phyloP scores from a whole-genome alignment of 805 yeast species.

The Kodamaea jinghongensis region DNA sequence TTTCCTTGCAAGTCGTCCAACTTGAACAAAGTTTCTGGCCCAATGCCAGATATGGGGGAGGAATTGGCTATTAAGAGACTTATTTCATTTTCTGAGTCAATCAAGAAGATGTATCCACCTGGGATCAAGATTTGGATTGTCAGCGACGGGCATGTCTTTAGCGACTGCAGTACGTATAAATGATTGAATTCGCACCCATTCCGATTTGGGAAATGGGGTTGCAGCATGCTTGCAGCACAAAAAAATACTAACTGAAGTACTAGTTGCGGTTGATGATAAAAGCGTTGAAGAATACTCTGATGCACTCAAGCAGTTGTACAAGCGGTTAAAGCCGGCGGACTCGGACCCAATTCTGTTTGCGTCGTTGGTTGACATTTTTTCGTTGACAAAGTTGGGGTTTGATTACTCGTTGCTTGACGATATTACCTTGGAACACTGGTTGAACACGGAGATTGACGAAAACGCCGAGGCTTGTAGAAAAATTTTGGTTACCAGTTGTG shows the following conservation, averaged over 20 bases:
- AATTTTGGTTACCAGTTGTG: constrained; percentile 35
- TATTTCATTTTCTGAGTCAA: constrained; percentile 27
- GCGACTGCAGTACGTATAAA: constrained; percentile 43
- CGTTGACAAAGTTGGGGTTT: constrained; percentile 16
- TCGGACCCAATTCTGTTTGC: constrained; percentile 28
- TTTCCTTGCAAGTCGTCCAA: constrained; percentile 67
- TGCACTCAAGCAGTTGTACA: constrained; percentile 43
- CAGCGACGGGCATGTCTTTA: constrained; percentile 64
- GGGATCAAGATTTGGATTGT: constrained; percentile 57
- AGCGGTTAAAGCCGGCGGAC: constrained; percentile 30
- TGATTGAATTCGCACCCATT: constrained; percentile 4
- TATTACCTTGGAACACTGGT: constrained; percentile 27
- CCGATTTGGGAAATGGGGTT: constrained; percentile 3
- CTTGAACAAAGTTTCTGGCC: constrained; percentile 46
- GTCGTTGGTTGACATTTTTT: constrained; percentile 36
- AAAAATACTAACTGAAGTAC: constrained; percentile 13
- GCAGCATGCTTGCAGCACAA: background rate
- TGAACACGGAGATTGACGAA: constrained; percentile 31
- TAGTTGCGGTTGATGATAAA: constrained; percentile 55
- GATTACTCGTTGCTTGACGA: constrained; percentile 17
- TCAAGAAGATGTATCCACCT: constrained; percentile 45
- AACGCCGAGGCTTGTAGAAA: constrained; percentile 37
- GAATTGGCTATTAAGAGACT: constrained; percentile 33
- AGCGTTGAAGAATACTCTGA: constrained; percentile 48
- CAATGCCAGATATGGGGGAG: constrained; percentile 53